A percentile compares a stretch with the other conserved stretches of the same genome.
These are phyloP conservation scores for Puccinia brachypodii DNA, from an alignment of 1,284 basidiomycete species.

Conservation along the genomic window DNA sequence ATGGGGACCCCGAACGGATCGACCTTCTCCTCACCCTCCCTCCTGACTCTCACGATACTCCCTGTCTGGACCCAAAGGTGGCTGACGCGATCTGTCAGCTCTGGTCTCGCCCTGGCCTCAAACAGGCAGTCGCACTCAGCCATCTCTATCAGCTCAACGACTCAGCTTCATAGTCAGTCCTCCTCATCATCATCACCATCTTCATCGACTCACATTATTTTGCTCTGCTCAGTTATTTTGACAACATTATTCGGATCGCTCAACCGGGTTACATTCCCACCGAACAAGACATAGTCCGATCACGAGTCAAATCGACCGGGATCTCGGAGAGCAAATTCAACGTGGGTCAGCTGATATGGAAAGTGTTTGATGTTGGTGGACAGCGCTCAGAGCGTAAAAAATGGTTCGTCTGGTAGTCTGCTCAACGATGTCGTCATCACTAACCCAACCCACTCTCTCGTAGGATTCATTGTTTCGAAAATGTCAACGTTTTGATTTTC, in stretches of 20 bases:
- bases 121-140: slow-evolving; percentile 7
- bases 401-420: background rate
- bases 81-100: slow-evolving; percentile 23
- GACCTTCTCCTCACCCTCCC: slow-evolving; percentile 17
- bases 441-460: too few species aligned
- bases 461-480: slow-evolving; percentile 47
- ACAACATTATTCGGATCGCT: slow-evolving; percentile 77
- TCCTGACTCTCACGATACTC: slow-evolving; percentile 9
- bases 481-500: slow-evolving; percentile 42
- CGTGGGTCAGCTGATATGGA: slow-evolving; percentile 55
- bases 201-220: background rate
- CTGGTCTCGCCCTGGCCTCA: slow-evolving; percentile 13
- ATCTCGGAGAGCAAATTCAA: slow-evolving; percentile 90
- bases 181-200: background rate
- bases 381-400: slow-evolving; percentile 86
- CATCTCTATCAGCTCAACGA: slow-evolving; percentile 33
- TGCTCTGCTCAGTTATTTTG: slow-evolving; percentile 64
- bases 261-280: slow-evolving; percentile 67
- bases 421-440: background rate
- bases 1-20: slow-evolving; percentile 23
- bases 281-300: slow-evolving; percentile 67
- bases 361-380: slow-evolving; percentile 86
- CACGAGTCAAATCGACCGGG: slow-evolving; percentile 82
- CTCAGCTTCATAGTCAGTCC: slow-evolving; percentile 27
- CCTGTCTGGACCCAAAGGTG: slow-evolving; percentile 11